A percentile compares a stretch with the other conserved stretches of the same genome.
Conservation (phyloP, 768 basidiomycete genomes). For the Suillus americanus region DNA sequence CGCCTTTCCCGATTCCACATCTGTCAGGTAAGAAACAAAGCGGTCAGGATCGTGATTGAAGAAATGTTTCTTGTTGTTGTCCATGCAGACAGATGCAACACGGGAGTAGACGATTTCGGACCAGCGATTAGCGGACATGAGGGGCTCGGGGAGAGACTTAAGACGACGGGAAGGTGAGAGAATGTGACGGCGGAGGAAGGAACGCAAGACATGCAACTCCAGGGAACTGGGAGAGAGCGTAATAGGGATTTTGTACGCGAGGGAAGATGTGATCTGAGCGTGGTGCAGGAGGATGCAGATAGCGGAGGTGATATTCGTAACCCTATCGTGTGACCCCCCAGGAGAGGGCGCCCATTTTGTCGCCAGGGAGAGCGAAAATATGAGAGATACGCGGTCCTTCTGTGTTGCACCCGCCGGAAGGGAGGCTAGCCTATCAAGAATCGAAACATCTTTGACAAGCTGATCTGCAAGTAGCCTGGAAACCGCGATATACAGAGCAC, state of each 20-base stretch:
- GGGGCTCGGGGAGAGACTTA: constrained; percentile 50
- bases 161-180: constrained; percentile 55
- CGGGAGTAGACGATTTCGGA: constrained; percentile 54
- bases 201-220: constrained; percentile 46
- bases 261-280: constrained; percentile 22
- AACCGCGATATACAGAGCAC: constrained; percentile 62
- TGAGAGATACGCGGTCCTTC: constrained; percentile 14
- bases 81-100: constrained; percentile 66
- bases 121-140: constrained; percentile 64
- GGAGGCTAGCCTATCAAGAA: constrained; percentile 36
- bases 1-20: constrained; percentile 54
- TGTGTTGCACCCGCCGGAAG: constrained; percentile 32
- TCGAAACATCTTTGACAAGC: constrained; percentile 46
- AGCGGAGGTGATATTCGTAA: constrained; percentile 65
- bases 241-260: constrained; percentile 15
- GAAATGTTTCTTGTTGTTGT: constrained; percentile 53
- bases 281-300: constrained; percentile 53
- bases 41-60: constrained; percentile 55
- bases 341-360: constrained; percentile 74
- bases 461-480: constrained; percentile 58
- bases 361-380: constrained; percentile 46
- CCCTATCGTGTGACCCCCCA: constrained; percentile 55
- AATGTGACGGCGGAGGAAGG: constrained; percentile 57
- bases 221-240: constrained; percentile 33
- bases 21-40: constrained; percentile 56